Percentiles rank a stretch among this genome's conserved stretches.
Evolutionary conservation across 2,329 filamentous ascomycete genomes (phyloP).

Genomic region (Xylariaceae sp.): DNA sequence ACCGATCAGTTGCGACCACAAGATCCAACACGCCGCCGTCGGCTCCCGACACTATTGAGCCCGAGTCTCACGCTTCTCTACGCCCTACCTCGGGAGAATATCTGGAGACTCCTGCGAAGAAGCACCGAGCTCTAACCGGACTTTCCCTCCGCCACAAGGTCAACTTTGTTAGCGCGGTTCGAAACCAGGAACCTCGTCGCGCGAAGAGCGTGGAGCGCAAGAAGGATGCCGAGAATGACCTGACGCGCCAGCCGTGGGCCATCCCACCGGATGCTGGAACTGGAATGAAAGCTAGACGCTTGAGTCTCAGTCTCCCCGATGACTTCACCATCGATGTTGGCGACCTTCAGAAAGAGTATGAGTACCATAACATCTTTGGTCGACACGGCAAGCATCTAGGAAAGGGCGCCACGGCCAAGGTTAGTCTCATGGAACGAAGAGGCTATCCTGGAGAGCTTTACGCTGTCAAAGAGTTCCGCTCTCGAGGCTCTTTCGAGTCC

Average conservation of each 20-base stretch:
- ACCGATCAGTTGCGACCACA: slow-evolving; percentile 28
- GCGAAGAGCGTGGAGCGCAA: slow-evolving; percentile 31
- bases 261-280: slow-evolving; percentile 64
- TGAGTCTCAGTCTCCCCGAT: slow-evolving; percentile 69
- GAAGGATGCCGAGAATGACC: slow-evolving; percentile 24
- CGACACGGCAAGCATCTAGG: slow-evolving; percentile 71
- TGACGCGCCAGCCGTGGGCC: slow-evolving; percentile 50
- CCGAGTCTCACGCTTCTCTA: slow-evolving; percentile 23
- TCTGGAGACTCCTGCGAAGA: slow-evolving; percentile 42
- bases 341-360: slow-evolving; percentile 64
- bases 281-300: slow-evolving; percentile 70
- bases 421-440: slow-evolving; percentile 73
- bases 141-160: slow-evolving; percentile 45
- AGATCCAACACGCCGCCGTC: slow-evolving; percentile 34
- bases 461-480: slow-evolving; percentile 83
- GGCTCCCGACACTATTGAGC: slow-evolving; percentile 29
- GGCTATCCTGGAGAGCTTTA: slow-evolving; percentile 61
- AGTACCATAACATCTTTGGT: slow-evolving; percentile 64
- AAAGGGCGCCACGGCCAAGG: slow-evolving; percentile 76
- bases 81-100: slow-evolving; percentile 44
- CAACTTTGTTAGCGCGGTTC: slow-evolving; percentile 37
- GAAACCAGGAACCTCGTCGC: slow-evolving; percentile 23
- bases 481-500: slow-evolving; percentile 63
- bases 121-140: slow-evolving; percentile 48
- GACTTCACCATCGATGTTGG: slow-evolving; percentile 67